Evolutionary conservation across 169 alveolate species (phyloP), one percentile per base, ranked within the genome.

Genomic region (Babesia bigemina): DNA sequence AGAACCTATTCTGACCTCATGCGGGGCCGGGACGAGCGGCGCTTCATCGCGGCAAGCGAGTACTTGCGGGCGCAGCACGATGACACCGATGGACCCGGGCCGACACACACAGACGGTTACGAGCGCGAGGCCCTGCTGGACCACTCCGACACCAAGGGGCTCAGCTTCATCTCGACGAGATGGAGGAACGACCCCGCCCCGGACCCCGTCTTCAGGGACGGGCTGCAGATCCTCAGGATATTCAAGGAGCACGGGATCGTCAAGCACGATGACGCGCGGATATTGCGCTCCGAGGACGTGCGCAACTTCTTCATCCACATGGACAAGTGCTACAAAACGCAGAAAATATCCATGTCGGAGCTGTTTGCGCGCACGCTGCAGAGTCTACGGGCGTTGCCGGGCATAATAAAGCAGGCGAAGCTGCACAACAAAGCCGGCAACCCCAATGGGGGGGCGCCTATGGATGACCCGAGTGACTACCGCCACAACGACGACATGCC

Each of bases 281-380:
- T 36, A 9, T 17, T 75, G 55, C 12, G 19, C 8, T 0, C 2
- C 21, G 84, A 65, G 14, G 17, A 10, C 9, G 33, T 75, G 33
- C 13, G 69, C 57, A 4, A 33, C 28, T 6, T 45, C 7, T 75
- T 75, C 69, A 17, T 47, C 4, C 62, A 55, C 17, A 48, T 75
- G 19, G 76, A 75, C 55, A 47, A 28, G 59, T 11, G 67, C 49
- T 75, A 63, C 56, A 75, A 63, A 39, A 22, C 77, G 33, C 52
- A 4, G 24, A 75, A 75, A 57, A 61, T 62, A 24, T 70, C 42
- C 22, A 52, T 75, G 13, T 22, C 47, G 28, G 84, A 75, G 0
- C 69, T 63, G 42, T 75, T 75, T n/a, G 29, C 77, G 8, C 48
- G 70, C 50, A 28, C 61, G 36, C 28, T 75, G 55, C 53, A 52